Conservation (phyloP, 768 basidiomycete genomes). For the Rhizopogon vulgaris region DNA sequence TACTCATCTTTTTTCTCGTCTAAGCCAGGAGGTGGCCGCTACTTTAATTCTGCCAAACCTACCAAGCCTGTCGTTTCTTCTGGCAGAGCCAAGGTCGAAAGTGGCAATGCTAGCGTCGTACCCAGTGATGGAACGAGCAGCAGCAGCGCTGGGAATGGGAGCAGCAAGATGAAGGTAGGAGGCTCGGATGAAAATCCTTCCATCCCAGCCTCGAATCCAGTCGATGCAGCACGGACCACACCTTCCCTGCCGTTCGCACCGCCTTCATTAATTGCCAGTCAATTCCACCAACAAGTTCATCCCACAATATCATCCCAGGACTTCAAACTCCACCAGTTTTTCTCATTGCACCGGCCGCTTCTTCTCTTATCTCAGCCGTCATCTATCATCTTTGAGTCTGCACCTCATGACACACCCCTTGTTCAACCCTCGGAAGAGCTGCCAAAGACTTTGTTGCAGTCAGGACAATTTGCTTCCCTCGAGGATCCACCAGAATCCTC, state of each 20-base stretch:
- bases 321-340: conserved; percentile 80
- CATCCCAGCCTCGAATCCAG: conserved; percentile 6
- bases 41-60: conserved; percentile 69
- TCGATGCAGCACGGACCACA: conserved; percentile 14
- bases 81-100: conserved; percentile 33
- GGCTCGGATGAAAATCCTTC: conserved; percentile 23
- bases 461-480: conserved; percentile 18
- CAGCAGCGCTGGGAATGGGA: conserved; percentile 11
- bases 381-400: conserved; percentile 44
- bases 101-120: conserved; percentile 29
- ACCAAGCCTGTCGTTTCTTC: conserved; percentile 39
- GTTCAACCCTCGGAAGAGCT: conserved; percentile 13
- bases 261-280: conserved; percentile 4
- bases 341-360: conserved; percentile 74
- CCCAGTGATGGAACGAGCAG: conserved; percentile 21
- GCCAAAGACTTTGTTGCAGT: conserved; percentile 22
- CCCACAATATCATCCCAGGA: conserved; percentile 59
- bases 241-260: conserved; percentile 12
- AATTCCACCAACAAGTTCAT: conserved; percentile 31
- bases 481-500: conserved; percentile 46
- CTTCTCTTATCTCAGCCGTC: conserved; percentile 62
- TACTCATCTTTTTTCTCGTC: conserved; percentile 81
- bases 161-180: conserved; percentile 10
- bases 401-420: conserved; percentile 12
- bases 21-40: conserved; percentile 68